phyloP scores from a whole-genome alignment of 2,329 filamentous ascomycete species.

The Graphiopsis chlorocephala region DNA sequence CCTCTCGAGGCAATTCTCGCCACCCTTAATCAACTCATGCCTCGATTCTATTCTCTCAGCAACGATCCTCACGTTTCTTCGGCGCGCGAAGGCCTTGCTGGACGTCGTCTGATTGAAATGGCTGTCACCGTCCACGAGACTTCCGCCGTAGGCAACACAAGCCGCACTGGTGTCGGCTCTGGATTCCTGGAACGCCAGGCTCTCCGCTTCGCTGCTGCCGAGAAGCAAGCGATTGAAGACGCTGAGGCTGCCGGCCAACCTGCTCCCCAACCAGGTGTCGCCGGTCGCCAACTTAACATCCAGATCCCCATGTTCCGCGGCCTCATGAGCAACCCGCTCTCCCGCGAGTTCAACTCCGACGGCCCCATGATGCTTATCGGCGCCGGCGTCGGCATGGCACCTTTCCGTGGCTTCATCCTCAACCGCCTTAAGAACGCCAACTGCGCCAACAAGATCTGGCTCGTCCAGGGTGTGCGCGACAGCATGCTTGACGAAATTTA shows the following conservation, averaged over 20 bases:
- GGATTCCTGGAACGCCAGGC: conserved; percentile 91
- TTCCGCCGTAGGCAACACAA: conserved; percentile 65
- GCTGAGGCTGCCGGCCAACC: conserved; percentile 41
- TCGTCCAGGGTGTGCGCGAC: conserved; percentile 91
- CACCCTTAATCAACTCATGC: conserved; percentile 84
- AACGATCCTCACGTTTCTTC: conserved; percentile 87
- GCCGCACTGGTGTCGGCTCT: conserved; percentile 80
- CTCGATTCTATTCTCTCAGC: conserved; percentile 95
- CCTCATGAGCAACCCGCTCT: conserved; percentile 93
- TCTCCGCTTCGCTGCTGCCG: conserved; percentile 65
- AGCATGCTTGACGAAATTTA: conserved; percentile 94
- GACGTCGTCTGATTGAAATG: conserved; percentile 83
- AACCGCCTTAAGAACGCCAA: conserved; percentile 90
- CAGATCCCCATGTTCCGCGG: conserved; percentile 97
- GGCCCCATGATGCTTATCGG: conserved; percentile 97
- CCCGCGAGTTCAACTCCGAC: conserved; percentile 85
- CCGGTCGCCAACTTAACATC: conserved; percentile 53
- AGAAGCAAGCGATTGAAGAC: conserved; percentile 55
- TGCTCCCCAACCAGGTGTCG: conserved; percentile 35
- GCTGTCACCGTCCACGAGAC: conserved; percentile 95
- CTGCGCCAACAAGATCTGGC: conserved; percentile 97
- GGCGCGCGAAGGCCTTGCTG: conserved; percentile 64
- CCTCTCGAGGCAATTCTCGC: conserved; percentile 79
- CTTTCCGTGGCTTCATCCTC: conserved; percentile 96
- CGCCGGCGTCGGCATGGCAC: conserved; percentile 92